Conservation (phyloP, 2,329 filamentous ascomycete species). For the Colletotrichum navitas region DNA sequence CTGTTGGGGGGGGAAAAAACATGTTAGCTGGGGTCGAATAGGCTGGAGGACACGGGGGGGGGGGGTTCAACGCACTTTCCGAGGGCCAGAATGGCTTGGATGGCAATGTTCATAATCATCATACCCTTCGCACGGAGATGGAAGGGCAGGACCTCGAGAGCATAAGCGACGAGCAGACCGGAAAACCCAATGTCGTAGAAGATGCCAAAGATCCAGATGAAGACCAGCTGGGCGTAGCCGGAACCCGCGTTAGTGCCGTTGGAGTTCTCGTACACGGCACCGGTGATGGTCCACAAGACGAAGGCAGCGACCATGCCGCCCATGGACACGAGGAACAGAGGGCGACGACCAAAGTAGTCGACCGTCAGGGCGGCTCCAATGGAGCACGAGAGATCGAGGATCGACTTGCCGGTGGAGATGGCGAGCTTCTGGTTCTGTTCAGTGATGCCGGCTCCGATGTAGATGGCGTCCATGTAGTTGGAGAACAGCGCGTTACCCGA, state of each 20-base stretch:
- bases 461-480: slow-evolving; percentile 75
- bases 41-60: not conserved
- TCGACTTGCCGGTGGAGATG: slow-evolving; percentile 68
- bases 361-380: slow-evolving; percentile 65
- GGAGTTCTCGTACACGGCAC: slow-evolving; percentile 65
- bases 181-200: slow-evolving; percentile 73
- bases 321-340: slow-evolving; percentile 65
- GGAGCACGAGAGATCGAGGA: slow-evolving; percentile 70
- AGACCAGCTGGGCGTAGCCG: slow-evolving; percentile 67
- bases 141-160: slow-evolving; percentile 71
- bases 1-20: slow-evolving; percentile 47
- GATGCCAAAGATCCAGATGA: slow-evolving; percentile 70
- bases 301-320: slow-evolving; percentile 63
- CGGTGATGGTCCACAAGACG: slow-evolving; percentile 64
- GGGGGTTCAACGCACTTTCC: slow-evolving; percentile 62
- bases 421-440: slow-evolving; percentile 68
- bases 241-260: slow-evolving; percentile 57
- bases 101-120: slow-evolving; percentile 74
- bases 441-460: slow-evolving; percentile 71
- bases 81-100: slow-evolving; percentile 72
- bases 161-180: slow-evolving; percentile 68
- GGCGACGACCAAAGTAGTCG: slow-evolving; percentile 64
- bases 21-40: not conserved
- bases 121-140: slow-evolving; percentile 69
- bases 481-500: slow-evolving; percentile 76